phyloP scores from a whole-genome alignment of 2,329 filamentous ascomycete genomes.

The Neurospora sp. region DNA sequence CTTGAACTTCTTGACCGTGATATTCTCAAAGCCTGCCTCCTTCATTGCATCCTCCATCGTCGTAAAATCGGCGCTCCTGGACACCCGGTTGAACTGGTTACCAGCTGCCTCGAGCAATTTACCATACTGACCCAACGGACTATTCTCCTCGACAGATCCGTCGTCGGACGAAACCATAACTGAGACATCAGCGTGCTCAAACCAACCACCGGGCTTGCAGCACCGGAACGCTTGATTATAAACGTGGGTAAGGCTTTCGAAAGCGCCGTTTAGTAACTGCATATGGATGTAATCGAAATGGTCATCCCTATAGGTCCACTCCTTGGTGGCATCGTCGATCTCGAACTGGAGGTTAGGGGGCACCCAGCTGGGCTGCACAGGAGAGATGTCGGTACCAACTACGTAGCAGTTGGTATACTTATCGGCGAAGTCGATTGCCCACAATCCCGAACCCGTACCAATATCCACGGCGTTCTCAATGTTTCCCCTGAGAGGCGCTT shows the following conservation, averaged over 20 bases:
- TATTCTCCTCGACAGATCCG: slow-evolving; percentile 15
- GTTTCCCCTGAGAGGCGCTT: slow-evolving; percentile 8
- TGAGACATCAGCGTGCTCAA: slow-evolving; percentile 1
- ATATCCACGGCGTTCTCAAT: slow-evolving; percentile 4
- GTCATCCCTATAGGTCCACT: slow-evolving; percentile 32
- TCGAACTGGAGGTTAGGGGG: slow-evolving; percentile 40
- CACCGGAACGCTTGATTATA: slow-evolving; percentile 27
- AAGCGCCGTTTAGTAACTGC: slow-evolving; percentile 29
- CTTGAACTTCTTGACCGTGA: slow-evolving; percentile 6
- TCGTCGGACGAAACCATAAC: slow-evolving; percentile 23
- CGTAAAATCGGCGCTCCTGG: neutral
- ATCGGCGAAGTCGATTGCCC: slow-evolving; percentile 38
- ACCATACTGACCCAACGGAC: slow-evolving; percentile 10
- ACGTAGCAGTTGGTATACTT: slow-evolving; percentile 29
- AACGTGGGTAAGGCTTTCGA: slow-evolving; percentile 25
- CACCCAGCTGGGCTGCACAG: slow-evolving; percentile 35
- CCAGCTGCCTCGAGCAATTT: slow-evolving; percentile 3
- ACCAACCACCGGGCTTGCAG: slow-evolving; percentile 5
- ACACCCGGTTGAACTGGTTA: neutral
- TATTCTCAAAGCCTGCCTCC: slow-evolving; percentile 11
- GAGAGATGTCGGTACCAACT: slow-evolving; percentile 36
- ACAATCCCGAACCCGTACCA: slow-evolving; percentile 30
- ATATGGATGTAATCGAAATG: slow-evolving; percentile 34
- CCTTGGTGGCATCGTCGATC: slow-evolving; percentile 34
- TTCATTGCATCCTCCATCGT: slow-evolving; percentile 5